phyloP scores from a whole-genome alignment of 2,329 filamentous ascomycete species.

The Ophiostoma ips region DNA sequence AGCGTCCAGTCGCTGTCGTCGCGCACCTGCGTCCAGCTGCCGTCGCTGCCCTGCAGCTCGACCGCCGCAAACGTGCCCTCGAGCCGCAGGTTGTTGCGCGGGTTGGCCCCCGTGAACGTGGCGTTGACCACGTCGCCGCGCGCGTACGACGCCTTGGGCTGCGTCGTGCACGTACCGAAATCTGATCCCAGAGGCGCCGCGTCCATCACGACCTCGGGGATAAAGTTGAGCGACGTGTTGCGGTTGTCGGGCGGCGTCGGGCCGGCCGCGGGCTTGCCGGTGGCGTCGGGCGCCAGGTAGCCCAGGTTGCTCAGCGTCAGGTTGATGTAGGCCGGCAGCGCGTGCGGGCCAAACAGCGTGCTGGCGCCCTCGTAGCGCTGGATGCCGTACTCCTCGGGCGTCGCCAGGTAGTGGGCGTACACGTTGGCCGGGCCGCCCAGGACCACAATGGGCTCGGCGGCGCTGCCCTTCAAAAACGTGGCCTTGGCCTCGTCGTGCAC shows the following conservation, averaged over 20 bases:
- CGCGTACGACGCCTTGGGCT: slow-evolving; percentile 36
- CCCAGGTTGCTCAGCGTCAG: slow-evolving; percentile 59
- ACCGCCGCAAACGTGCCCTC: slow-evolving; percentile 67
- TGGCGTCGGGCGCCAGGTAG: slow-evolving; percentile 42
- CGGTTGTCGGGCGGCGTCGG: slow-evolving; percentile 66
- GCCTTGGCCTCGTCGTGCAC: slow-evolving; percentile 37
- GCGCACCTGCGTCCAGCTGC: slow-evolving; percentile 51
- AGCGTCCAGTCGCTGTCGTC: slow-evolving; percentile 73
- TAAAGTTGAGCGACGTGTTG: slow-evolving; percentile 63
- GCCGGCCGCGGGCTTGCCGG: slow-evolving; percentile 34
- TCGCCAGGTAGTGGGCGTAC: slow-evolving; percentile 73
- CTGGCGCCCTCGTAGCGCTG: slow-evolving; percentile 79
- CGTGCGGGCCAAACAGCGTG: slow-evolving; percentile 73
- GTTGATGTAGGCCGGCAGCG: slow-evolving; percentile 78
- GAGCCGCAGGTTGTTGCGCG: slow-evolving; percentile 68
- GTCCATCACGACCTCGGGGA: slow-evolving; percentile 66
- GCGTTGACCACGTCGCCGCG: slow-evolving; percentile 47
- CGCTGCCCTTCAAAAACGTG: slow-evolving; percentile 24
- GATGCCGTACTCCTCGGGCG: slow-evolving; percentile 63
- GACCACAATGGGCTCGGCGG: slow-evolving; percentile 55
- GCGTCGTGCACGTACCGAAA: slow-evolving; percentile 50
- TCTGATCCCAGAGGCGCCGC: slow-evolving; percentile 46
- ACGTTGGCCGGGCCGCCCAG: slow-evolving; percentile 81
- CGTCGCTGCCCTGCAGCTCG: slow-evolving; percentile 39
- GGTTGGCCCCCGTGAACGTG: slow-evolving; percentile 74